Evolutionary conservation across 2,329 filamentous ascomycete species (phyloP).

Genomic region (Diplodia seriata): DNA sequence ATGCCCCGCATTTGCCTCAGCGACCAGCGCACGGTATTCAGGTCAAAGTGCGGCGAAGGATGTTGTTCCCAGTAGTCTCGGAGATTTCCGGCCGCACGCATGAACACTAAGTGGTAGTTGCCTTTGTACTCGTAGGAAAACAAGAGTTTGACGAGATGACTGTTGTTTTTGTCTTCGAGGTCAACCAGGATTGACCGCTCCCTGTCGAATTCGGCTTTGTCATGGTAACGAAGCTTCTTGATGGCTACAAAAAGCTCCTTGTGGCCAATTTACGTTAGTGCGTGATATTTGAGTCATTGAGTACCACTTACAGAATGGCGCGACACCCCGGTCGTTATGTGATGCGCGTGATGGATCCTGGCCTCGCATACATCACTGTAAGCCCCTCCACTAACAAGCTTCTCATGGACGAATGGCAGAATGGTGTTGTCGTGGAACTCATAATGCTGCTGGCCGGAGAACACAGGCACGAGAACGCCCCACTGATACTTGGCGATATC

Average conservation of each 20-base stretch:
- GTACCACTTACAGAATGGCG: background rate
- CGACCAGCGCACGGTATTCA: background rate
- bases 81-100: background rate
- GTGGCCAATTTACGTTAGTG: background rate
- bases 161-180: background rate
- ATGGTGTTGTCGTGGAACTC: background rate
- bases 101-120: conserved; percentile 9
- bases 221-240: background rate
- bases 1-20: conserved; percentile 14
- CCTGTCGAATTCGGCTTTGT: background rate
- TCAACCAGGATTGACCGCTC: background rate
- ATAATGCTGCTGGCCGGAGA: background rate
- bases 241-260: background rate
- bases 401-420: background rate
- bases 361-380: conserved; percentile 32
- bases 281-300: background rate
- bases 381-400: background rate
- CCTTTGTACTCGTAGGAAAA: conserved; percentile 1
- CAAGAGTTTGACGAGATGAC: conserved; percentile 4
- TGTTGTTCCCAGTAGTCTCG: conserved; percentile 8
- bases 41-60: background rate
- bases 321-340: conserved; percentile 1
- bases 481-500: background rate
- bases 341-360: conserved; percentile 22
- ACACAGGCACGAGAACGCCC: background rate